Percentiles rank a stretch among this genome's conserved stretches.
These are phyloP conservation scores for Salix dunnii DNA, from an alignment of 345 rosid species.

Conservation along the genomic window DNA sequence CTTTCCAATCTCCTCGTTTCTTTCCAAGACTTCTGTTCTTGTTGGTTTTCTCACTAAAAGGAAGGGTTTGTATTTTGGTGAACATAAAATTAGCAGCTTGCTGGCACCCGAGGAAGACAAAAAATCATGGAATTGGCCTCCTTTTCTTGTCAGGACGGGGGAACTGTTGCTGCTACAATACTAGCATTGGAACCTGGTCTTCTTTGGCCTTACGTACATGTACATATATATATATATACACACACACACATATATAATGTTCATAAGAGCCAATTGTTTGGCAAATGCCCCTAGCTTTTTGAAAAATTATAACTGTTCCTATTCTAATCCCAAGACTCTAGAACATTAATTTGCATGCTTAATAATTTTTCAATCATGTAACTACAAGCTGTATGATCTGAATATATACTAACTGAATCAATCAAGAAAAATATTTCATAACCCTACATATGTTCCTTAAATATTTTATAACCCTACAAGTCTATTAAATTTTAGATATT, in stretches of 20 bases:
- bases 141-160: conserved; percentile 25
- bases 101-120: conserved; percentile 35
- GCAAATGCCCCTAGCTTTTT: conserved; percentile 4
- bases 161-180: conserved; percentile 6
- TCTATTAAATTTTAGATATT: too few species aligned
- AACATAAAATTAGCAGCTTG: conserved; percentile 36
- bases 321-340: neutral
- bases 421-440: too few species aligned
- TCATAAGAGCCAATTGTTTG: conserved; percentile 9
- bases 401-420: too few species aligned
- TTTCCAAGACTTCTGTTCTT: conserved; percentile 9
- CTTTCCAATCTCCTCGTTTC: conserved; percentile 7
- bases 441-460: too few species aligned
- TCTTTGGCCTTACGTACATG: conserved; percentile 51
- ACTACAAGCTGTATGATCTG: too few species aligned
- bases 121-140: conserved; percentile 33
- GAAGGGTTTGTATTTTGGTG: conserved; percentile 25
- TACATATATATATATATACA: too few species aligned
- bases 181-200: conserved; percentile 38
- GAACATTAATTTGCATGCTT: neutral
- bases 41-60: conserved; percentile 16
- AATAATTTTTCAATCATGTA: too few species aligned
- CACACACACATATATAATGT: conserved; percentile 19
- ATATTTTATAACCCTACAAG: too few species aligned
- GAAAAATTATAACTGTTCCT: conserved; percentile 1